These are phyloP conservation scores for Nakazawaea wyomingensis DNA, from an alignment of 805 yeast species.

Conservation along the genomic window DNA sequence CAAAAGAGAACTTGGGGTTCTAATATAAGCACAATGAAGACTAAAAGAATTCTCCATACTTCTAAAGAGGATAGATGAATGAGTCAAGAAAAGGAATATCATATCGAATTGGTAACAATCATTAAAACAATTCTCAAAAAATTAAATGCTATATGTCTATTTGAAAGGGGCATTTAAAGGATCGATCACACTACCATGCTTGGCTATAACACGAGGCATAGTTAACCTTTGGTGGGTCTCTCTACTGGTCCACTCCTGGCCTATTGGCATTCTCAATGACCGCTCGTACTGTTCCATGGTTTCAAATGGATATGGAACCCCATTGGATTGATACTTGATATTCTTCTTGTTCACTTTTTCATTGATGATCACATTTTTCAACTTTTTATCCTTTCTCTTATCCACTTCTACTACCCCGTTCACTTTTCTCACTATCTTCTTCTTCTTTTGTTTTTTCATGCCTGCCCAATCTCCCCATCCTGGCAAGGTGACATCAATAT, in stretches of 20 bases:
- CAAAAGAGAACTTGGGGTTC: no score
- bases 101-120: no score
- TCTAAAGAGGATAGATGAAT: no score
- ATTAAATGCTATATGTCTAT: slow-evolving; percentile 20
- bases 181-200: slow-evolving; percentile 85
- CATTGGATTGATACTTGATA: slow-evolving; percentile 75
- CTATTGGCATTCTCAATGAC: slow-evolving; percentile 90
- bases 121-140: background rate
- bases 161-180: slow-evolving; percentile 87
- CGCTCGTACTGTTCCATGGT: slow-evolving; percentile 92
- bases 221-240: slow-evolving; percentile 82
- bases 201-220: slow-evolving; percentile 82
- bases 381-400: slow-evolving; percentile 71
- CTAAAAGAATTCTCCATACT: no score
- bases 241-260: slow-evolving; percentile 93
- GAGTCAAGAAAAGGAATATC: no score
- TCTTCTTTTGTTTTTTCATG: slow-evolving; percentile 43
- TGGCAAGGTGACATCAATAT: slow-evolving; percentile 79
- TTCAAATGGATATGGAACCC: slow-evolving; percentile 95
- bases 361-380: slow-evolving; percentile 81
- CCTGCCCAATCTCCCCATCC: slow-evolving; percentile 99
- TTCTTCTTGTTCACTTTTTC: slow-evolving; percentile 83
- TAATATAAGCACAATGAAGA: no score
- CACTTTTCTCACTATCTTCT: slow-evolving; percentile 62
- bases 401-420: slow-evolving; percentile 71